Evolutionary conservation across 257 asterid species (phyloP).

Genomic region (Misopates orontium): DNA sequence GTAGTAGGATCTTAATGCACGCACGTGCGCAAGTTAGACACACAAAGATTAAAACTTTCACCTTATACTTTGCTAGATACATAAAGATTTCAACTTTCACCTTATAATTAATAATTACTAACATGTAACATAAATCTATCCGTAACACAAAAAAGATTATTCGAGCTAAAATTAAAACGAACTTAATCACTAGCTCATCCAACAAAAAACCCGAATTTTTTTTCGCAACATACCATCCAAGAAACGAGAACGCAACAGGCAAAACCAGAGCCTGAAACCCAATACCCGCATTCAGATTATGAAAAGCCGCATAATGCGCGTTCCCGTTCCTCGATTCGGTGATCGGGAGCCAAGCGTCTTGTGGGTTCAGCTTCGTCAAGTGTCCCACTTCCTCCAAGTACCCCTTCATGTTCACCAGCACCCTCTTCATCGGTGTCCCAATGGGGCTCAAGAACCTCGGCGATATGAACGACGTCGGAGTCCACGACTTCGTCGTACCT

Average conservation of each 20-base stretch:
- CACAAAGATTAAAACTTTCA: no score
- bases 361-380: conserved; percentile 91
- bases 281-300: conserved; percentile 91
- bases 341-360: conserved; percentile 99
- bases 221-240: conserved; percentile 99
- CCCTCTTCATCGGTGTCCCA: conserved; percentile 98
- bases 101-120: no score
- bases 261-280: conserved; percentile 92
- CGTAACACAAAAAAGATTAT: no score
- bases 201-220: no score
- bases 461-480: conserved; percentile 92
- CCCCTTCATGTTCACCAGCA: conserved; percentile 84
- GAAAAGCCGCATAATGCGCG: conserved; percentile 95
- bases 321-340: conserved; percentile 97
- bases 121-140: no score
- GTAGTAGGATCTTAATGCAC: no score
- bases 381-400: conserved; percentile 96
- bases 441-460: conserved; percentile 96
- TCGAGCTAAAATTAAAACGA: no score
- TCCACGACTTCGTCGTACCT: conserved; percentile 70
- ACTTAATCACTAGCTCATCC: no score
- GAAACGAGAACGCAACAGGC: conserved; percentile 95
- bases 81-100: no score
- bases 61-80: no score
- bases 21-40: no score